Conservation (phyloP, 768 basidiomycete species). For the Lentinula sp. region DNA sequence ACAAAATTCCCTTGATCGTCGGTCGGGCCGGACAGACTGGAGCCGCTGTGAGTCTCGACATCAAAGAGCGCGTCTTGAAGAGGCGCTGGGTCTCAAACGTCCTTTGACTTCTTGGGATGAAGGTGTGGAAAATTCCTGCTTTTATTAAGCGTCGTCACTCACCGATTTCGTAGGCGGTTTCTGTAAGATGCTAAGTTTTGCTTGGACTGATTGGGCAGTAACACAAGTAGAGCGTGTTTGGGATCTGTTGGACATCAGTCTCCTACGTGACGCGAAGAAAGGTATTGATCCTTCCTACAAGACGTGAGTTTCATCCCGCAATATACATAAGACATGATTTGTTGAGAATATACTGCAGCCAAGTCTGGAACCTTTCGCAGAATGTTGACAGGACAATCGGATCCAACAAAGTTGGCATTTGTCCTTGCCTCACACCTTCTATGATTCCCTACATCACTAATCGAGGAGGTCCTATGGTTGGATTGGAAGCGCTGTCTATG, state of each 20-base stretch:
- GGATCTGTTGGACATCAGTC: constrained; percentile 91
- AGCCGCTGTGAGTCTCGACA: constrained; percentile 89
- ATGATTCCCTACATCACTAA: constrained; percentile 97
- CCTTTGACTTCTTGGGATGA: constrained; percentile 93
- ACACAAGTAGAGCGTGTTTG: constrained; percentile 92
- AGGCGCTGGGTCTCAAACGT: constrained; percentile 72
- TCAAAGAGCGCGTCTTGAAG: constrained; percentile 80
- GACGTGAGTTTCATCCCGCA: constrained; percentile 47
- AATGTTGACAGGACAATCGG: constrained; percentile 92
- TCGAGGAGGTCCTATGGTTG: constrained; percentile 94
- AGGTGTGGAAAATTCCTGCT: constrained; percentile 34
- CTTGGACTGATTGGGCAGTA: constrained; percentile 93
- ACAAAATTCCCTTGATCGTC: constrained; percentile 57
- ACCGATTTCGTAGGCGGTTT: constrained; percentile 51
- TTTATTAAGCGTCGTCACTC: constrained; percentile 3
- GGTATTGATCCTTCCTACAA: constrained; percentile 87
- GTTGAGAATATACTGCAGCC: constrained; percentile 31
- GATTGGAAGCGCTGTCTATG: constrained; percentile 87
- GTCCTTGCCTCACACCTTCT: constrained; percentile 88
- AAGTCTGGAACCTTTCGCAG: constrained; percentile 95
- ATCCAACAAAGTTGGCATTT: constrained; percentile 75
- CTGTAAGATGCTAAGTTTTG: constrained; percentile 82
- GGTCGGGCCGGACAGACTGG: constrained; percentile 82
- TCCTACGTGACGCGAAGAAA: constrained; percentile 71
- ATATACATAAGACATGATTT: background rate